Conservation (phyloP, 1,139 yeast species). For the Geotrichum klebahnii region DNA sequence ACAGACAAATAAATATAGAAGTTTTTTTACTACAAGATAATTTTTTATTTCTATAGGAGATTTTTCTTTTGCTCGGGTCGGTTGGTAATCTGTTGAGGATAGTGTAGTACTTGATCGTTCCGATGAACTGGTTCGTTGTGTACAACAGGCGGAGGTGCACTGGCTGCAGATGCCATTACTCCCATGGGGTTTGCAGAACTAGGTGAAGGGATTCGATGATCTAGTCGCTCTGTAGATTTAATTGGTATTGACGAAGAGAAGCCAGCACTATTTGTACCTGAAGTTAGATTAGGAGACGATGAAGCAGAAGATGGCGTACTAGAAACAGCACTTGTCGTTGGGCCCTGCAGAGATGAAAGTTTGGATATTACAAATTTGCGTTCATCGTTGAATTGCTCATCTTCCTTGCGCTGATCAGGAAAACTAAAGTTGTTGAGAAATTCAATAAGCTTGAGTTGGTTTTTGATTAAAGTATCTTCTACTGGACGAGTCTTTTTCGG, state of each 20-base stretch:
- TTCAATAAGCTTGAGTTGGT: slow-evolving; percentile 67
- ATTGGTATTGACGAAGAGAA: slow-evolving; percentile 17
- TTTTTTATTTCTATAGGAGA: not conserved
- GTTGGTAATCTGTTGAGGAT: slow-evolving; percentile 6
- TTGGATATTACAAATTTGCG: slow-evolving; percentile 73
- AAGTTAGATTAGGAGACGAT: slow-evolving; percentile 23
- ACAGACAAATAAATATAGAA: not conserved
- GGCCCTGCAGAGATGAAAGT: slow-evolving; percentile 52
- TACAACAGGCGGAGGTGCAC: slow-evolving; percentile 27
- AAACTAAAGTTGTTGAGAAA: slow-evolving; percentile 63
- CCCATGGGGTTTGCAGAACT: slow-evolving; percentile 22
- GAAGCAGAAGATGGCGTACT: slow-evolving; percentile 12
- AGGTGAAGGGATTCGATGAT: slow-evolving; percentile 5
- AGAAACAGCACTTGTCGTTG: slow-evolving; percentile 1
- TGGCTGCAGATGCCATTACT: slow-evolving; percentile 24
- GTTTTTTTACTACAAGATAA: not conserved
- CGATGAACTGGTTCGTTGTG: slow-evolving; percentile 24
- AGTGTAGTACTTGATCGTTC: slow-evolving; percentile 20
- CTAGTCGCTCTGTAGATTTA: slow-evolving; percentile 5
- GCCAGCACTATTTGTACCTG: slow-evolving; percentile 5
- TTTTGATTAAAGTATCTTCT: slow-evolving; percentile 74
- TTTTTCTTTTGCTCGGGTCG: not conserved
- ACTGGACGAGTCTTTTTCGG: slow-evolving; percentile 83
- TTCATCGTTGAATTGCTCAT: slow-evolving; percentile 69
- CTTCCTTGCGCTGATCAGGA: slow-evolving; percentile 54